Conservation (phyloP, 1,139 yeast species). For the Petasospora fabianii region DNA sequence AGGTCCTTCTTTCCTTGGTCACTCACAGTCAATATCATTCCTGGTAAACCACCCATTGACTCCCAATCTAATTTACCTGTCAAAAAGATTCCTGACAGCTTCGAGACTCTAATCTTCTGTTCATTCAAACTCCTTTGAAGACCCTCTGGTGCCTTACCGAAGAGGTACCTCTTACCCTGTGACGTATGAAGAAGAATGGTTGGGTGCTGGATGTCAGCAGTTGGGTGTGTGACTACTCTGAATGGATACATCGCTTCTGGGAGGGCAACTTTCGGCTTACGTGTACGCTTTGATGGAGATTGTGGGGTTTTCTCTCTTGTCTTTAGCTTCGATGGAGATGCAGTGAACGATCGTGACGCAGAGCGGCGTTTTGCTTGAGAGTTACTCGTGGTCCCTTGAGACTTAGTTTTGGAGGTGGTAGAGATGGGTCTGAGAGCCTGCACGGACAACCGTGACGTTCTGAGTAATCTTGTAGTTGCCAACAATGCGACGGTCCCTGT, state of each 20-base stretch:
- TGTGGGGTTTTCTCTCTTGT: too few species aligned
- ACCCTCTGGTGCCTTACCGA: slow-evolving; percentile 87
- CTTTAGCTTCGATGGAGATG: too few species aligned
- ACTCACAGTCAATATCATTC: slow-evolving; percentile 77
- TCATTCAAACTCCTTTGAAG: slow-evolving; percentile 69
- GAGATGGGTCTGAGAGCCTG: background rate
- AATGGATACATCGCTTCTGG: slow-evolving; percentile 32
- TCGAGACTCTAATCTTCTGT: slow-evolving; percentile 47
- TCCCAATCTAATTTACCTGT: slow-evolving; percentile 77
- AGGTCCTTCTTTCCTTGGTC: slow-evolving; percentile 66
- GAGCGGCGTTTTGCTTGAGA: too few species aligned
- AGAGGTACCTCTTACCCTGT: slow-evolving; percentile 57
- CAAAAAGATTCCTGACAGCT: slow-evolving; percentile 61
- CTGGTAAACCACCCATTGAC: slow-evolving; percentile 85
- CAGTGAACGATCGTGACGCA: too few species aligned
- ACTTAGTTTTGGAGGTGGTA: background rate
- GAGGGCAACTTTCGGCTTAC: background rate
- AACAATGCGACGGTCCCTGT: slow-evolving; percentile 13
- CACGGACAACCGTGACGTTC: slow-evolving; percentile 9
- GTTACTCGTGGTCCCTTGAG: too few species aligned
- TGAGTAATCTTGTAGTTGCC: background rate
- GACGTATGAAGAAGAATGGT: slow-evolving; percentile 48
- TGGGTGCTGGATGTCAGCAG: slow-evolving; percentile 60
- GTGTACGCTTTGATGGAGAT: background rate
- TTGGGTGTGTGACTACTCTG: slow-evolving; percentile 47